These are phyloP conservation scores for Linnemannia hyalina DNA, from an alignment of 192 early-diverging fungal genomes.

Conservation along the genomic window DNA sequence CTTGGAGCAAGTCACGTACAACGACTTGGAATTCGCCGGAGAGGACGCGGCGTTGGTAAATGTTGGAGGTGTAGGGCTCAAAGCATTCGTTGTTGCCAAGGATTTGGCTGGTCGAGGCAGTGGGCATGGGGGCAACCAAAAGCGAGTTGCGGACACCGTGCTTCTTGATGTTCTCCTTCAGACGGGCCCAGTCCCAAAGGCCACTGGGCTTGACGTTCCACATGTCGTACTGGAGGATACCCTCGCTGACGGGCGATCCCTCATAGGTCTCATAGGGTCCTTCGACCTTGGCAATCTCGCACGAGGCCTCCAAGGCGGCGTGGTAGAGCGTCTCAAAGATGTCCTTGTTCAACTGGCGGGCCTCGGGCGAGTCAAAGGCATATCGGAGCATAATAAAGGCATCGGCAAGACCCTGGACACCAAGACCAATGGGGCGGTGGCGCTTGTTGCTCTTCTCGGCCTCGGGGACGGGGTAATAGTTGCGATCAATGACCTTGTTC, in stretches of 20 bases:
- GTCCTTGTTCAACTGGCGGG: constrained; percentile 83
- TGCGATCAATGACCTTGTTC: constrained; percentile 97
- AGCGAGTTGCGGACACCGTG: constrained; percentile 93
- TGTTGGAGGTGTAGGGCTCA: constrained; percentile 91
- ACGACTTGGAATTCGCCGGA: constrained; percentile 99
- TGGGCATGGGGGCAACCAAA: constrained; percentile 96
- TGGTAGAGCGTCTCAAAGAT: constrained; percentile 98
- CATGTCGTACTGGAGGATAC: constrained; percentile 92
- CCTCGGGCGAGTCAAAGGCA: constrained; percentile 90
- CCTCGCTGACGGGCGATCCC: constrained; percentile 88
- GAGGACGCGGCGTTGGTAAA: constrained; percentile 95
- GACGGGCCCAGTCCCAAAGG: constrained; percentile 87
- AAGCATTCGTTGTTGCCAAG: constrained; percentile 98
- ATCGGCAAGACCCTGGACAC: constrained; percentile 86
- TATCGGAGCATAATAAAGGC: constrained; percentile 94
- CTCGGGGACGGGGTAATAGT: constrained; percentile 94
- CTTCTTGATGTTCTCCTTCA: constrained; percentile 81
- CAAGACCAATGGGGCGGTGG: constrained; percentile 78
- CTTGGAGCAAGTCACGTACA: constrained; percentile 24
- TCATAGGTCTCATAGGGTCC: constrained; percentile 89
- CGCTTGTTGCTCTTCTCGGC: constrained; percentile 91
- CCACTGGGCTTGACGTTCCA: constrained; percentile 85
- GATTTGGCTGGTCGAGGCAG: constrained; percentile 95
- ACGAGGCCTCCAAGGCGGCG: constrained; percentile 90
- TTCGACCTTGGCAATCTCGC: constrained; percentile 82